These are phyloP conservation scores for Pseudomonodictys pantanalensis DNA, from an alignment of 495 filamentous ascomycete species.

Conservation along the genomic window DNA sequence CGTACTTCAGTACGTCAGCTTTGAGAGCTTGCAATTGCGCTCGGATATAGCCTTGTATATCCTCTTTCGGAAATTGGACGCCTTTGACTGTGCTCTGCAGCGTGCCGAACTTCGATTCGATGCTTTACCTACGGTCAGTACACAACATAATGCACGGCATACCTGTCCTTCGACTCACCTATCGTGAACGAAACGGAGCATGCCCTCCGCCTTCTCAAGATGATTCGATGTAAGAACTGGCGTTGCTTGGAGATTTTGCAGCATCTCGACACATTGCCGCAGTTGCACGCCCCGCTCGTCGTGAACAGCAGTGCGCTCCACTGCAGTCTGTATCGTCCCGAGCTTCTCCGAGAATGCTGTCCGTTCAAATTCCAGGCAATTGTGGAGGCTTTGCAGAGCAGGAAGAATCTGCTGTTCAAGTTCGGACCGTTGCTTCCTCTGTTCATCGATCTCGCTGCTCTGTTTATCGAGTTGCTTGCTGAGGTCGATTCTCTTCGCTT, in stretches of 20 bases:
- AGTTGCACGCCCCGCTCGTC: background rate
- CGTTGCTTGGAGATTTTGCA: slow-evolving; percentile 5
- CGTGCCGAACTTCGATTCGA: slow-evolving; percentile 9
- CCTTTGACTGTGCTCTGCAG: background rate
- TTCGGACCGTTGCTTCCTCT: slow-evolving; percentile 25
- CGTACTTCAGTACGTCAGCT: slow-evolving; percentile 17
- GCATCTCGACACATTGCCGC: slow-evolving; percentile 7
- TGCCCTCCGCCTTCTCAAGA: slow-evolving; percentile 22
- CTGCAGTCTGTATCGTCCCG: slow-evolving; percentile 10
- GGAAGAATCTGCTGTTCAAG: slow-evolving; percentile 32
- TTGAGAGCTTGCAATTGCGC: slow-evolving; percentile 7
- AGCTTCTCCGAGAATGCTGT: slow-evolving; percentile 34
- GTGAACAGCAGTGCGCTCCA: background rate
- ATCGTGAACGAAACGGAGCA: slow-evolving; percentile 19
- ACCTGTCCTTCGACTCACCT: slow-evolving; percentile 7
- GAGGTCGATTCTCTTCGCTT: slow-evolving; percentile 5
- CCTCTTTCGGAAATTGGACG: background rate
- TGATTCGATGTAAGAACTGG: slow-evolving; percentile 20
- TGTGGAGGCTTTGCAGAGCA: slow-evolving; percentile 9
- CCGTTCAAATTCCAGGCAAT: slow-evolving; percentile 13
- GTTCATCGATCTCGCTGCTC: slow-evolving; percentile 26
- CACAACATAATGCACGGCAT: background rate
- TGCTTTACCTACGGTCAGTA: slow-evolving; percentile 2
- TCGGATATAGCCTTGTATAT: slow-evolving; percentile 4
- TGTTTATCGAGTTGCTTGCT: slow-evolving; percentile 23